Evolutionary conservation across 192 early-diverging fungal genomes (phyloP), one percentile per base, ranked within the genome.

Genomic region (Geranomyces variabilis): DNA sequence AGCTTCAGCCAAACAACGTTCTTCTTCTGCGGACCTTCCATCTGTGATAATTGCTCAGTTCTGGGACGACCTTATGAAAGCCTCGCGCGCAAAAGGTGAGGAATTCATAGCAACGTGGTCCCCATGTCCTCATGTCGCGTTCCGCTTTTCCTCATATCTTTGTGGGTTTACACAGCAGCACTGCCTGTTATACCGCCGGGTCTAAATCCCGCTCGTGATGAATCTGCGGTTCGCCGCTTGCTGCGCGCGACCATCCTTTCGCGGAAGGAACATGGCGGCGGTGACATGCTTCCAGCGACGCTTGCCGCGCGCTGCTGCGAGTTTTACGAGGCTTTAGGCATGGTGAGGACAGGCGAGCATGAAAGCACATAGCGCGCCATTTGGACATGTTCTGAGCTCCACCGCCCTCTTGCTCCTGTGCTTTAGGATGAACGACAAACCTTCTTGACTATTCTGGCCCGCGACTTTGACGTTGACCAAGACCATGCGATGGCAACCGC

Each of bases 61-160:
- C 47, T 77, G 76, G 76, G 65, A 73, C 67, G 70, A 67, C 71
- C 67, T 77, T 47, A 77, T 77, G 70, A 67, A 67, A n/a, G 60
- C 30, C 48, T 67, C 71, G 21, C 7, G 43, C 26, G 66, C 67
- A n/a, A 70, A 64, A 6, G 71, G 66, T 70, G 45, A 13, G 31
- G 10, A 24, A 36, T 13, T 63, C 15, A 12, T 26, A 15, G 57
- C 57, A 24, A 26, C 14, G 17, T 14, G 24, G 19, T 13, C 57
- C 26, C 17, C 57, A 0, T 49, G 19, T 0, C 48, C 48, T 0
- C 48, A 49, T 49, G 48, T 1, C 19, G 48, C 48, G 48, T 29
- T n/a, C n/a, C n/a, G n/a, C n/a, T n/a, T n/a, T n/a, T n/a, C n/a
- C n/a, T n/a, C n/a, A n/a, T n/a, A n/a, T n/a, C n/a, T n/a, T n/a